Conservation (phyloP, 352 stramenopile species). For the Pythium volutum region DNA sequence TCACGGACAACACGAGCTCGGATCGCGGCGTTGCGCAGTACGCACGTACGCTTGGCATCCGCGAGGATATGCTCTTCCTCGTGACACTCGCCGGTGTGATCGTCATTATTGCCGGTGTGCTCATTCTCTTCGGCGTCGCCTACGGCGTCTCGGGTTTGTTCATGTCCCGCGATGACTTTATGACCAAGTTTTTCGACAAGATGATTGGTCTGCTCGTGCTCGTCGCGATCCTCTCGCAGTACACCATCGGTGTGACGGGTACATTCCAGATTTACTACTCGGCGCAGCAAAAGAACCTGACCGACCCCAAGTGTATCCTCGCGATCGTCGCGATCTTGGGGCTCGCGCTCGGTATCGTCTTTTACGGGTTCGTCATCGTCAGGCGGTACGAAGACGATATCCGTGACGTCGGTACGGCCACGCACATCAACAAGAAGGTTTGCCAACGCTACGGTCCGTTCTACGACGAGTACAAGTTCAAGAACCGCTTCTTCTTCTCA, state of each 20-base stretch:
- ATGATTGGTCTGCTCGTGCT: constrained; percentile 78
- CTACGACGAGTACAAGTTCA: constrained; percentile 89
- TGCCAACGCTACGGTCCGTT: constrained; percentile 78
- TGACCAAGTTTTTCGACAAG: constrained; percentile 82
- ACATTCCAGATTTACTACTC: constrained; percentile 87
- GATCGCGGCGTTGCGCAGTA: constrained; percentile 70
- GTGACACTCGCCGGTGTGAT: constrained; percentile 75
- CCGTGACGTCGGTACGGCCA: constrained; percentile 65
- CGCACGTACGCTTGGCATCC: constrained; percentile 60
- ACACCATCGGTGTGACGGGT: constrained; percentile 78
- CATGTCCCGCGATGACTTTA: constrained; percentile 69
- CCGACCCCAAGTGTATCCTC: constrained; percentile 62
- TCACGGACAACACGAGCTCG: constrained; percentile 27
- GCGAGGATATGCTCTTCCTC: constrained; percentile 81
- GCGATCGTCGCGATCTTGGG: constrained; percentile 58
- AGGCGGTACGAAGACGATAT: constrained; percentile 74
- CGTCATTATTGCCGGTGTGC: constrained; percentile 63
- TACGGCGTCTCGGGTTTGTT: constrained; percentile 55
- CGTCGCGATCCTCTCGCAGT: constrained; percentile 77
- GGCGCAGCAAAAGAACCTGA: constrained; percentile 44
- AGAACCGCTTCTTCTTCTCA: constrained; percentile 84
- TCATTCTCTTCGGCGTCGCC: constrained; percentile 57
- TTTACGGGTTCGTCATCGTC: constrained; percentile 74
- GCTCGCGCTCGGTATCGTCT: constrained; percentile 67
- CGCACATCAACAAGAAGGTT: constrained; percentile 80